Conservation (phyloP, 1,284 basidiomycete genomes). For the Trichosporon sp. region DNA sequence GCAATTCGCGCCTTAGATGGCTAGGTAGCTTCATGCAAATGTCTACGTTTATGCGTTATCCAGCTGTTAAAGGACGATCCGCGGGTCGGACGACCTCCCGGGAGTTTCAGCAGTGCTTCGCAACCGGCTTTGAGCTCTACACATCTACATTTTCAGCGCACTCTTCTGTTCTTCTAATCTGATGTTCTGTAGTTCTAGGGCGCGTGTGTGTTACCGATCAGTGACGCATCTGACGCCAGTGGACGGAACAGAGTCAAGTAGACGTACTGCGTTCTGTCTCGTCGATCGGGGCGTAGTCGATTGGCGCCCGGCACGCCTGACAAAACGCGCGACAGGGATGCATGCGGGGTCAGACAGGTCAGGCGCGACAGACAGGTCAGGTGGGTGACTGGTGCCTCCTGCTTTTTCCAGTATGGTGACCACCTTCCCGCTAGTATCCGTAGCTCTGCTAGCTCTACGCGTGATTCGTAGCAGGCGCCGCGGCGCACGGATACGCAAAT, state of each 20-base stretch:
- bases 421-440: background rate
- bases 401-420: background rate
- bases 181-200: background rate
- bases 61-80: no score
- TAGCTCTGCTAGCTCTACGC: background rate
- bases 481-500: background rate
- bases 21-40: constrained; percentile 15
- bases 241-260: background rate
- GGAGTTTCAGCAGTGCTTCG: no score
- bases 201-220: no score
- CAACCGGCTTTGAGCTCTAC: no score
- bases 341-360: background rate
- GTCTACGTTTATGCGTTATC: background rate
- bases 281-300: background rate
- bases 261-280: background rate
- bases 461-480: background rate
- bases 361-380: no score
- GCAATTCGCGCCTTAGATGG: constrained; percentile 8
- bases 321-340: no score
- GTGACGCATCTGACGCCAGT: background rate
- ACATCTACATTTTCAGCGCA: no score
- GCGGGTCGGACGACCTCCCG: background rate
- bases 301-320: background rate
- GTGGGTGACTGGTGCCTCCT: background rate
- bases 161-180: background rate